Percentiles rank a stretch among this genome's conserved stretches.
phyloP scores from a whole-genome alignment of 2,329 filamentous ascomycete genomes.

The Fusarium brachygibbosum region DNA sequence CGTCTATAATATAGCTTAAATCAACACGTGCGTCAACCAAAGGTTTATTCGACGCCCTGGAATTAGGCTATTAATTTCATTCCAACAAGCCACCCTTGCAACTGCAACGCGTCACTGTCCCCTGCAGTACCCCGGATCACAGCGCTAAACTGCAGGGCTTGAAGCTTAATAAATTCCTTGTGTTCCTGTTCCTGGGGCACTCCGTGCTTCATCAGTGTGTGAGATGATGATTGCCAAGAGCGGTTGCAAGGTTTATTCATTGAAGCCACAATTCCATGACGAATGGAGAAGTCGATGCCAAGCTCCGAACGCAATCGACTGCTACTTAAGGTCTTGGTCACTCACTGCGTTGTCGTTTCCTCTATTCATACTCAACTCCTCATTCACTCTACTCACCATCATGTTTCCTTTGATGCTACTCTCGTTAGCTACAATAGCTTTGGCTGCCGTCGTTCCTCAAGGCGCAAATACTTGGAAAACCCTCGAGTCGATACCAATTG shows the following conservation, averaged over 20 bases:
- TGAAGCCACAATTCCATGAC: slow-evolving; percentile 29
- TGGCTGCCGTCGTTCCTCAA: slow-evolving; percentile 21
- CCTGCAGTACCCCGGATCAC: background rate
- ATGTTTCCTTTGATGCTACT: slow-evolving; percentile 3
- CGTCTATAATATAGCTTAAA: background rate
- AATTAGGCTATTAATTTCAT: slow-evolving; percentile 13
- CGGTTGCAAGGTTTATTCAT: background rate
- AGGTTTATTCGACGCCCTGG: slow-evolving; percentile 9
- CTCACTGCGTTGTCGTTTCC: no score
- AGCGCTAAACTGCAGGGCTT: background rate
- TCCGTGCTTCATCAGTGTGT: slow-evolving; percentile 31
- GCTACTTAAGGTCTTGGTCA: slow-evolving; percentile 27
- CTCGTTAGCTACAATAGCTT: slow-evolving; percentile 6
- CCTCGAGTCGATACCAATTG: slow-evolving; percentile 43
- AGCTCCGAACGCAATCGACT: background rate
- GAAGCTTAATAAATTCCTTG: background rate
- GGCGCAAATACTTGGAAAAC: slow-evolving; percentile 39
- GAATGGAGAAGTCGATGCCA: slow-evolving; percentile 3
- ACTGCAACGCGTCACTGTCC: slow-evolving; percentile 5
- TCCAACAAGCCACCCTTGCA: slow-evolving; percentile 22
- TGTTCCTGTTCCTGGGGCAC: slow-evolving; percentile 14
- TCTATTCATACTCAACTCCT: background rate
- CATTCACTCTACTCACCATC: background rate
- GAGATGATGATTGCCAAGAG: slow-evolving; percentile 29
- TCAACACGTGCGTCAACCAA: slow-evolving; percentile 15